A percentile compares a stretch with the other conserved stretches of the same genome.
Conservation (phyloP, 192 early-diverging fungal species). For the Umbelopsis isabellina region DNA sequence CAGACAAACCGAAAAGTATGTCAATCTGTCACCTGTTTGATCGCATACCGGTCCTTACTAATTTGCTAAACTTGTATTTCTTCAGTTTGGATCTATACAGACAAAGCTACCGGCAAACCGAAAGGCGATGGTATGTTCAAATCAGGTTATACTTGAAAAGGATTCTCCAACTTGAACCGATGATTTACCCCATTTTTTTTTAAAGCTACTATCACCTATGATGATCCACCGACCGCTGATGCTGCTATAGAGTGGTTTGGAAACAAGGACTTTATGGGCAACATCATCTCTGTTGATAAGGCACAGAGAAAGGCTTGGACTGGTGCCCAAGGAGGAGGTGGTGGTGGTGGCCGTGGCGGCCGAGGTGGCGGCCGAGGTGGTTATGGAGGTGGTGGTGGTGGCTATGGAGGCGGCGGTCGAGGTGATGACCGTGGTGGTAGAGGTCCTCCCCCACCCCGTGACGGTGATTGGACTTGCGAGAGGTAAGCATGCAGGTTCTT, state of each 20-base stretch:
- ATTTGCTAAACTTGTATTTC: conserved; percentile 15
- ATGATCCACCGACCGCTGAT: conserved; percentile 70
- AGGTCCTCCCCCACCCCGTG: conserved; percentile 50
- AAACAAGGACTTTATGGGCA: conserved; percentile 57
- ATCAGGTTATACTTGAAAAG: neutral
- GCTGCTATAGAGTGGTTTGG: conserved; percentile 78
- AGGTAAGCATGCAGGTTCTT: conserved; percentile 38
- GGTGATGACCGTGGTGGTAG: conserved; percentile 39
- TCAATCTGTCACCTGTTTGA: neutral
- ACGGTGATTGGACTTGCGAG: conserved; percentile 64
- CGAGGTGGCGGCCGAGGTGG: conserved; percentile 47
- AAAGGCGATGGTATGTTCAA: conserved; percentile 69
- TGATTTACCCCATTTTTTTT: conserved; percentile 4
- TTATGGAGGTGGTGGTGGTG: conserved; percentile 34
- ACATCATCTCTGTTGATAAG: conserved; percentile 64
- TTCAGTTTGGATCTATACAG: conserved; percentile 71
- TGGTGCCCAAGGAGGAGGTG: conserved; percentile 50
- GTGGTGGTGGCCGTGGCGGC: conserved; percentile 43
- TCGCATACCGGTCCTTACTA: neutral
- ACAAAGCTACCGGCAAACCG: conserved; percentile 61
- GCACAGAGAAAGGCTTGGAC: conserved; percentile 57
- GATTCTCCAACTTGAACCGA: neutral
- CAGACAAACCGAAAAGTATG: conserved; percentile 63
- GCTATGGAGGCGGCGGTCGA: conserved; percentile 44
- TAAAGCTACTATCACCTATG: conserved; percentile 73